Percentiles rank a stretch among this genome's conserved stretches.
These are phyloP conservation scores for Aspergillus viridinutans DNA, from an alignment of 2,329 filamentous ascomycete genomes.

Conservation along the genomic window DNA sequence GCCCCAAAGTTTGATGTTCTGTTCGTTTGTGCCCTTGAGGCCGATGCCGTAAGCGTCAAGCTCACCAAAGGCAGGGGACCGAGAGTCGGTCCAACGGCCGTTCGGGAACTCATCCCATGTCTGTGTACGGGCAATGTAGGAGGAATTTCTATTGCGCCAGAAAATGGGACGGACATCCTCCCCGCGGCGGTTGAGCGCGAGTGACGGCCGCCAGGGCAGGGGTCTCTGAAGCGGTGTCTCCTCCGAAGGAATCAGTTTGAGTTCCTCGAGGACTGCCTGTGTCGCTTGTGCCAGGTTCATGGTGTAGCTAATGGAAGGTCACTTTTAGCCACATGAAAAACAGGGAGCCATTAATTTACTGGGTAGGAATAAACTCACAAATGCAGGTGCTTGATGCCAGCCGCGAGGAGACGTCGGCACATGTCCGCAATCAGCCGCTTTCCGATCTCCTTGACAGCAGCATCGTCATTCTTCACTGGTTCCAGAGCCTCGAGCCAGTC, in stretches of 20 bases:
- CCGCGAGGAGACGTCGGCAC: slow-evolving; percentile 78
- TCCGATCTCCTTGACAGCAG: slow-evolving; percentile 83
- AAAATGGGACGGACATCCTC: slow-evolving; percentile 98
- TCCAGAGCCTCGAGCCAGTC: slow-evolving; percentile 79
- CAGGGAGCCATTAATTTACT: background rate
- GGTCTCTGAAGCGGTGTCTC: slow-evolving; percentile 78
- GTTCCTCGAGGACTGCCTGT: slow-evolving; percentile 86
- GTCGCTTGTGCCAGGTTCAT: slow-evolving; percentile 98
- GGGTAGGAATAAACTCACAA: slow-evolving; percentile 54
- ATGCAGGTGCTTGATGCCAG: slow-evolving; percentile 82
- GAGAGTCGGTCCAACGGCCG: slow-evolving; percentile 94
- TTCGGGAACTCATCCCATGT: slow-evolving; percentile 99
- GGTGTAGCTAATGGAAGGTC: slow-evolving; percentile 61
- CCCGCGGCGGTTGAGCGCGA: slow-evolving; percentile 79
- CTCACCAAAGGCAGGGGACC: slow-evolving; percentile 93
- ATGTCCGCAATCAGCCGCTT: slow-evolving; percentile 82
- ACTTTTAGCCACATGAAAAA: background rate
- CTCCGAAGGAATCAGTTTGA: slow-evolving; percentile 72
- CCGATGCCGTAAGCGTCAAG: slow-evolving; percentile 92
- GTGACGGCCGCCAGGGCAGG: slow-evolving; percentile 94
- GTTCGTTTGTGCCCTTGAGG: slow-evolving; percentile 89
- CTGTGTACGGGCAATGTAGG: slow-evolving; percentile 90
- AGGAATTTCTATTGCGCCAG: slow-evolving; percentile 96
- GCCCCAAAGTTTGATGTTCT: slow-evolving; percentile 94
- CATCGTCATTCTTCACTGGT: slow-evolving; percentile 94